Percentiles rank a stretch among this genome's conserved stretches.
Conservation (phyloP, 176 grass and related monocot genomes). For the Microstegium vimineum region DNA sequence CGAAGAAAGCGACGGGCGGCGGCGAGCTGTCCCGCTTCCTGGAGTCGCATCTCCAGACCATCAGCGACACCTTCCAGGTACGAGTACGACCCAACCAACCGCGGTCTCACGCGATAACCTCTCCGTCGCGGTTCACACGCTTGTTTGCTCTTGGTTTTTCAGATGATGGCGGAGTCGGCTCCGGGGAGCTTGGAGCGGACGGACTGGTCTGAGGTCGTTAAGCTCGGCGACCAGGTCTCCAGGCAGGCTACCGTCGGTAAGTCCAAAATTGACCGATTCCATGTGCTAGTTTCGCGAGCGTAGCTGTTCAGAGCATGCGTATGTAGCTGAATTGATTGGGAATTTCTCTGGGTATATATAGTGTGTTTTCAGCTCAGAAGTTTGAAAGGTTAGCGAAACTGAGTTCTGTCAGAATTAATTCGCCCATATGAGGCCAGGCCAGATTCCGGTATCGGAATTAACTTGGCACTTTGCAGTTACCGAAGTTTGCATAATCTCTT, state of each 20-base stretch:
- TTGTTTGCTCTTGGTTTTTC: not conserved
- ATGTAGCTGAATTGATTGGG: not conserved
- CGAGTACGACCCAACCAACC: not conserved
- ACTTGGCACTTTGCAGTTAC: not conserved
- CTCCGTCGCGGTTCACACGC: not conserved
- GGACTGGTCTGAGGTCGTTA: conserved; percentile 75
- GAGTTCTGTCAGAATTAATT: not conserved
- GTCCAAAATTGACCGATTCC: conserved; percentile 4
- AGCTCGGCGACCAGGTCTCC: conserved; percentile 68
- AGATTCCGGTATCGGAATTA: not conserved
- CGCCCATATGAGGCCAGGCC: not conserved
- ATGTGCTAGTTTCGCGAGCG: not conserved
- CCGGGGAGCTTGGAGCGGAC: conserved; percentile 48
- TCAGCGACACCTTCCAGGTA: conserved; percentile 67
- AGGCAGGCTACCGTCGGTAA: conserved; percentile 78
- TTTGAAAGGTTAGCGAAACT: not conserved
- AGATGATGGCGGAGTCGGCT: conserved; percentile 60
- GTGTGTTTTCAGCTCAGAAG: not conserved
- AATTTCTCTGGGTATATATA: not conserved
- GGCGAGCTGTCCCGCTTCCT: conserved; percentile 57
- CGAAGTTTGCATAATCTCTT: not conserved
- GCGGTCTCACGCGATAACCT: not conserved
- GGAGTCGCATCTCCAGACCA: conserved; percentile 47
- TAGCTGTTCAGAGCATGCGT: not conserved
- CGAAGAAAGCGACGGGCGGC: conserved; percentile 27